phyloP scores from a whole-genome alignment of 768 basidiomycete species.

The Boletellus ananas region DNA sequence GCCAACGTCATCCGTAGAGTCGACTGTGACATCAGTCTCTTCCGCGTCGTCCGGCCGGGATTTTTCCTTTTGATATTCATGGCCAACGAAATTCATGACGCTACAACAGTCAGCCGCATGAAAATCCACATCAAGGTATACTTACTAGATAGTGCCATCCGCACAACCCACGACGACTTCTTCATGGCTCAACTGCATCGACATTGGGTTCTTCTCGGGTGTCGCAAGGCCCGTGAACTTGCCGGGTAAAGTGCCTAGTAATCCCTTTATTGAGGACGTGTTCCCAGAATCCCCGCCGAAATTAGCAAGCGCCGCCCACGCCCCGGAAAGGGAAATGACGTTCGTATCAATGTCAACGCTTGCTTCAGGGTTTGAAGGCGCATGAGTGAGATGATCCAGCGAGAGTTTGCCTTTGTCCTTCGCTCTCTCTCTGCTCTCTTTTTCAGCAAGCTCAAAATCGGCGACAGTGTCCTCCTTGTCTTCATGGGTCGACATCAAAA shows the following conservation, averaged over 20 bases:
- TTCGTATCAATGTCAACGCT: slow-evolving; percentile 61
- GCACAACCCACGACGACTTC: slow-evolving; percentile 90
- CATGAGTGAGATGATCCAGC: slow-evolving; percentile 10
- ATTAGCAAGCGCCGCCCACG: slow-evolving; percentile 67
- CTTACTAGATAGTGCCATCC: slow-evolving; percentile 89
- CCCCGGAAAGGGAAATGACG: slow-evolving; percentile 66
- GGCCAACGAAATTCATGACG: slow-evolving; percentile 61
- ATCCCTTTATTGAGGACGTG: slow-evolving; percentile 44
- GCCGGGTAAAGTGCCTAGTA: slow-evolving; percentile 56
- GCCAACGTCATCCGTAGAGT: slow-evolving; percentile 15
- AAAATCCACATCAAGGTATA: slow-evolving; percentile 4
- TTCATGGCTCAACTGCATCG: slow-evolving; percentile 87
- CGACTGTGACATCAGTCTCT: slow-evolving; percentile 11
- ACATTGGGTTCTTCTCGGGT: slow-evolving; percentile 94
- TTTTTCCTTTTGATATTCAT: slow-evolving; percentile 44
- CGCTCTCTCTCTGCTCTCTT: slow-evolving; percentile 11
- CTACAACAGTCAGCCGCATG: slow-evolving; percentile 28
- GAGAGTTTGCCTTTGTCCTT: background rate
- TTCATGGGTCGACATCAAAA: slow-evolving; percentile 80
- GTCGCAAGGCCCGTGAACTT: slow-evolving; percentile 79
- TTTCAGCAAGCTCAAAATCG: slow-evolving; percentile 21
- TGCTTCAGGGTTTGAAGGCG: slow-evolving; percentile 23
- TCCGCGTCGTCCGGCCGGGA: background rate
- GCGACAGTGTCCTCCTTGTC: slow-evolving; percentile 40
- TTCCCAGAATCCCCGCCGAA: slow-evolving; percentile 31